Evolutionary conservation across 2,329 filamentous ascomycete species (phyloP), one percentile per base, ranked within the genome.

Genomic region (Colletotrichum costaricense): DNA sequence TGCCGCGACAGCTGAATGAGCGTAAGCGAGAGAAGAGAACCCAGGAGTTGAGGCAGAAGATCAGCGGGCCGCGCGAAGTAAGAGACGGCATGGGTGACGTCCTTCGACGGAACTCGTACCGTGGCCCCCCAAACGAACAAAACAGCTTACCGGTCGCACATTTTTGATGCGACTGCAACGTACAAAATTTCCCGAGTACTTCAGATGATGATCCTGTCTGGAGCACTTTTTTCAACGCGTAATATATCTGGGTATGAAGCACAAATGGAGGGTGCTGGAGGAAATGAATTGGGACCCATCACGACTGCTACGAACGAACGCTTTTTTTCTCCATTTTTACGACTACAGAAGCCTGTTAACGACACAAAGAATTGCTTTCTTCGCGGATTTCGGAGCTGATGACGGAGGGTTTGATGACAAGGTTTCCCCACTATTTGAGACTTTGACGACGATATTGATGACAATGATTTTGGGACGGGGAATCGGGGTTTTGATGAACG

Each of bases 11-110:
- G 60, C 76, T 92, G 19, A 91, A 88, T 77, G 91, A 93, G 77
- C 86, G 85, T 75, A 84, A 88, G 64, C 85, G 89, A 28, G 88
- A 91, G 81, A 91, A 89, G 81, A 84, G 91, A 64, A 88, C 86
- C 26, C 85, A 88, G 72, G 89, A 90, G 77, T 82, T 93, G 66
- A 85, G 90, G 8, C 83, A 87, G 75, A 91, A 86, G 80, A 93
- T 93, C 57, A 91, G 89, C 73, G 86, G 85, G 5, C 91, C 91
- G 0, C 85, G 82, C 28, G 88, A 90, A 77, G 88, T 91, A 24
- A 83, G 89, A 30, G 89, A 91, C 75, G 88, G 89, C 4, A 87
- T 91, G 3, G 88, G 86, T 16, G 89, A 91, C 35, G 86, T 91
- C 60, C 87, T 91, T 58, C 83, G 87, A 63, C 82, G 84, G 46